Evolutionary conservation across 1,284 basidiomycete species (phyloP).

Genomic region (Tilletia caries): DNA sequence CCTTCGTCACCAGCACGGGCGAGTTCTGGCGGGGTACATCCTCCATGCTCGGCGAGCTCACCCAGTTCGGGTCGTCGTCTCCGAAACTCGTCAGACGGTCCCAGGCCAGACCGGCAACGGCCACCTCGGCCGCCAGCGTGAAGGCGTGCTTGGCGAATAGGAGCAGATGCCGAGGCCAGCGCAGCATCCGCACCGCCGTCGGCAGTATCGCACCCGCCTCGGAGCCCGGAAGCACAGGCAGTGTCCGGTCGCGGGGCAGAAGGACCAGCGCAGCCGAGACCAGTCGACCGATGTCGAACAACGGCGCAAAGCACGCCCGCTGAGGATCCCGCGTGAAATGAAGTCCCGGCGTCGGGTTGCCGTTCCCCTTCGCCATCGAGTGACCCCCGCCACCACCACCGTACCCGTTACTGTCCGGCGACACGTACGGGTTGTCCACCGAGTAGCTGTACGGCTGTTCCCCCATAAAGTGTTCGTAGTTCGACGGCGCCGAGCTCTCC

Average conservation of each 20-base stretch:
- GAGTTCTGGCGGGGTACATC: slow-evolving; percentile 25
- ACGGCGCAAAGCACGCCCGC: slow-evolving; percentile 31
- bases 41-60: slow-evolving; percentile 28
- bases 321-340: slow-evolving; percentile 31
- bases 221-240: slow-evolving; percentile 21
- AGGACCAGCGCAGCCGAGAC: slow-evolving; percentile 29
- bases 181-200: slow-evolving; percentile 30
- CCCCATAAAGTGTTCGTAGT: slow-evolving; percentile 33
- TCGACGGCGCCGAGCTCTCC: slow-evolving; percentile 28
- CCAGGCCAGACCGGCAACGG: slow-evolving; percentile 10
- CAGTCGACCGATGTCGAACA: slow-evolving; percentile 30
- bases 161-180: slow-evolving; percentile 37
- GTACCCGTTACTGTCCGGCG: background rate
- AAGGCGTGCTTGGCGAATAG: slow-evolving; percentile 37
- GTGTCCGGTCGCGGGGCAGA: slow-evolving; percentile 21
- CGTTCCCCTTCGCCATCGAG: background rate
- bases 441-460: slow-evolving; percentile 12
- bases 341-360: slow-evolving; percentile 16
- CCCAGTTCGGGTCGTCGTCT: slow-evolving; percentile 27
- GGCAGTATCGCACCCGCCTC: slow-evolving; percentile 35
- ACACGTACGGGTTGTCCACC: slow-evolving; percentile 8
- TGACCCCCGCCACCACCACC: no score
- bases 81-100: slow-evolving; percentile 22
- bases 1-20: slow-evolving; percentile 19
- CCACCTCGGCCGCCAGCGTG: slow-evolving; percentile 36